Conservation (phyloP, 2,329 filamentous ascomycete genomes). For the Karstenula rhodostoma region DNA sequence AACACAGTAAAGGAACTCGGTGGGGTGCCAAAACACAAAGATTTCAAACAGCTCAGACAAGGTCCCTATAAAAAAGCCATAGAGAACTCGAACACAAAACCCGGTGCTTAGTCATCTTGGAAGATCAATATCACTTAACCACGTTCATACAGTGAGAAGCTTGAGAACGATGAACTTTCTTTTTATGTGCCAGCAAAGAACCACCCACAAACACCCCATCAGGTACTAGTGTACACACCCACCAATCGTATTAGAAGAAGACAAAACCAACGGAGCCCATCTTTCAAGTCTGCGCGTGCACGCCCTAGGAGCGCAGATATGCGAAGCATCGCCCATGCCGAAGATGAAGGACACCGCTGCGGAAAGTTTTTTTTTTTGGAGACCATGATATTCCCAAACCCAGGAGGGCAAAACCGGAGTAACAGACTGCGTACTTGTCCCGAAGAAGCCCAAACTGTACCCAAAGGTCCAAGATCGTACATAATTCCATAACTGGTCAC, state of each 20-base stretch:
- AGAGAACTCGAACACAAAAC: too few relatives aligned
- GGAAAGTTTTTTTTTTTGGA: neutral
- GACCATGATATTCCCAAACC: neutral
- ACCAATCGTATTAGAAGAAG: conserved; percentile 1
- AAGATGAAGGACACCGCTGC: neutral
- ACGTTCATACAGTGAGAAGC: too few relatives aligned
- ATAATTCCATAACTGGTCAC: neutral
- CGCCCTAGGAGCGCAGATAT: neutral
- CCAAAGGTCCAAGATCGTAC: neutral
- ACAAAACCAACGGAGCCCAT: neutral
- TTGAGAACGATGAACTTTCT: neutral
- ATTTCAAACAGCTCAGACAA: too few relatives aligned
- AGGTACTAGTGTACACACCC: conserved; percentile 8
- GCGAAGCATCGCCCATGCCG: neutral
- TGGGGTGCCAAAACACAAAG: too few relatives aligned
- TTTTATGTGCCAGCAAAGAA: conserved; percentile 2
- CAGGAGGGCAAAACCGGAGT: neutral
- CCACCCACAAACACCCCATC: conserved; percentile 1
- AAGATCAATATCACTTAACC: too few relatives aligned
- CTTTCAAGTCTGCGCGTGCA: neutral
- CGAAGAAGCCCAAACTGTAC: neutral
- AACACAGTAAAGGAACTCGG: too few relatives aligned
- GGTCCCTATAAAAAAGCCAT: too few relatives aligned
- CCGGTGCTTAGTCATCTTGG: too few relatives aligned
- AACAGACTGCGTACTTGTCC: neutral